Percentiles rank a stretch among this genome's conserved stretches.
These are phyloP conservation scores for Rhazya stricta DNA, from an alignment of 257 asterid genomes.

Conservation along the genomic window DNA sequence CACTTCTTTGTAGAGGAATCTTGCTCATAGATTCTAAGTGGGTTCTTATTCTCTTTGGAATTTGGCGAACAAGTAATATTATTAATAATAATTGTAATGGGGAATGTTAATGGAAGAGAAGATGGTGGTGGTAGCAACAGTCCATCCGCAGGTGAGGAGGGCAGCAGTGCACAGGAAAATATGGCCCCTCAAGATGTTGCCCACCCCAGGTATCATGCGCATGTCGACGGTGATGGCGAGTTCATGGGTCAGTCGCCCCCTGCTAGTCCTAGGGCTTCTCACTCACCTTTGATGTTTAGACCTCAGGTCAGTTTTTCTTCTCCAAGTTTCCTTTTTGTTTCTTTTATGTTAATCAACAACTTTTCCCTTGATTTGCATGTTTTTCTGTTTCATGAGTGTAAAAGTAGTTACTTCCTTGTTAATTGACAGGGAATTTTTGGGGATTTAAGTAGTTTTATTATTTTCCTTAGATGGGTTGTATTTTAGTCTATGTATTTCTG, in stretches of 20 bases:
- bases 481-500: neutral
- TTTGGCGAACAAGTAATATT: slow-evolving; percentile 4
- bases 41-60: slow-evolving; percentile 24
- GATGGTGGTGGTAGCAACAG: slow-evolving; percentile 46
- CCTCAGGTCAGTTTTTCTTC: slow-evolving; percentile 63
- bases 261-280: slow-evolving; percentile 87
- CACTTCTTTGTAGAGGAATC: slow-evolving; percentile 17
- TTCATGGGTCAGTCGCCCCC: slow-evolving; percentile 85
- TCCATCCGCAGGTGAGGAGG: slow-evolving; percentile 45
- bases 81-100: slow-evolving; percentile 36
- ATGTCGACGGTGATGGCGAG: slow-evolving; percentile 32
- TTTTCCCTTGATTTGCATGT: neutral
- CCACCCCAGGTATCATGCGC: slow-evolving; percentile 26
- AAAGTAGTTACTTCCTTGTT: neutral
- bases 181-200: slow-evolving; percentile 43
- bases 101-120: slow-evolving; percentile 88
- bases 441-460: neutral
- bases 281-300: slow-evolving; percentile 76
- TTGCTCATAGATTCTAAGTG: slow-evolving; percentile 25
- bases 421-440: neutral
- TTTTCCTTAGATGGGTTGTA: neutral
- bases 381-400: neutral
- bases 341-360: slow-evolving; percentile 3
- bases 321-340: neutral
- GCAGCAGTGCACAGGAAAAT: slow-evolving; percentile 37